These are phyloP conservation scores for Diplotaxis tenuifolia DNA, from an alignment of 345 rosid species.

Conservation along the genomic window DNA sequence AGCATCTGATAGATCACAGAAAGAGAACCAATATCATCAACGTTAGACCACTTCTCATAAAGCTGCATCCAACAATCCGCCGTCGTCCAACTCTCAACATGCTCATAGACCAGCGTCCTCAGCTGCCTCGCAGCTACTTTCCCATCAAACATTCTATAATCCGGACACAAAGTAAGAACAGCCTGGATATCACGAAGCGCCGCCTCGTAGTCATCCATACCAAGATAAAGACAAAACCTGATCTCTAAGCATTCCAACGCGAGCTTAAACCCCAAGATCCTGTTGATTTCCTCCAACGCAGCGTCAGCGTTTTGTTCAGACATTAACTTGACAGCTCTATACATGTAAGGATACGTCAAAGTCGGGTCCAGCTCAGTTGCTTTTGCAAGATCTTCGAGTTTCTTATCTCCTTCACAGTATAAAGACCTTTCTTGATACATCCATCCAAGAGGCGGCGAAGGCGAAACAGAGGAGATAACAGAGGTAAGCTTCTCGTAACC, in stretches of 20 bases:
- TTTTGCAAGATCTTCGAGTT: constrained; percentile 77
- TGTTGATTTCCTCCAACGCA: constrained; percentile 84
- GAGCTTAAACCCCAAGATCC: constrained; percentile 88
- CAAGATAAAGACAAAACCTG: constrained; percentile 90
- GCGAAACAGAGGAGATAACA: constrained; percentile 60
- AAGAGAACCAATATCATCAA: constrained; percentile 95
- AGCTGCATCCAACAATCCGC: constrained; percentile 99
- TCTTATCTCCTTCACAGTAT: constrained; percentile 75
- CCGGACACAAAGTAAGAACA: constrained; percentile 81
- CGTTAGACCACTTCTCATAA: constrained; percentile 93
- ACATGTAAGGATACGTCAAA: constrained; percentile 93
- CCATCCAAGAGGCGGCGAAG: constrained; percentile 80
- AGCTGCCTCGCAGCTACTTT: constrained; percentile 88
- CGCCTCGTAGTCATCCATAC: constrained; percentile 77
- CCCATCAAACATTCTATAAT: constrained; percentile 89
- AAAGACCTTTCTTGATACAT: constrained; percentile 96
- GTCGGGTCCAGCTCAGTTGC: constrained; percentile 91
- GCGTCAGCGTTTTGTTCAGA: constrained; percentile 67
- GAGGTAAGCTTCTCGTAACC: constrained; percentile 80
- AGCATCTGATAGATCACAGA: constrained; percentile 99
- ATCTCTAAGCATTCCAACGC: constrained; percentile 93
- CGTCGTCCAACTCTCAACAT: constrained; percentile 84
- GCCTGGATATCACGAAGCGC: constrained; percentile 96
- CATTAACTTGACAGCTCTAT: constrained; percentile 81
- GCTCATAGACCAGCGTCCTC: constrained; percentile 85